These are phyloP conservation scores for Hypoxylon sp. DNA, from an alignment of 2,329 filamentous ascomycete species.

Conservation along the genomic window DNA sequence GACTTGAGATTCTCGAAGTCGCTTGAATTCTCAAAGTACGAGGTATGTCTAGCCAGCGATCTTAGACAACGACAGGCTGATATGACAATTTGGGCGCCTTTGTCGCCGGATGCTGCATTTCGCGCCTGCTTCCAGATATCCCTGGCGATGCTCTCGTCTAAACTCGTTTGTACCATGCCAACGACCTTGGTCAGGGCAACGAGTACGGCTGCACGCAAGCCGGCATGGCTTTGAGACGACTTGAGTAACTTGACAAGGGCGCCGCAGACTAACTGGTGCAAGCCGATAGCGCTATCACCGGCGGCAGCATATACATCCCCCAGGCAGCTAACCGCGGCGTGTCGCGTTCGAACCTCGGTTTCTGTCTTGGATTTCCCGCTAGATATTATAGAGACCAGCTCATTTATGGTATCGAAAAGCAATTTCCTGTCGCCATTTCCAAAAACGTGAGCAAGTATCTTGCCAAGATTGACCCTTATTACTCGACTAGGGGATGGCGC, in stretches of 20 bases:
- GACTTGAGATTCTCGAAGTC: slow-evolving; percentile 93
- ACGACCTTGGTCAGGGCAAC: slow-evolving; percentile 81
- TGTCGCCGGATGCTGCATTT: slow-evolving; percentile 82
- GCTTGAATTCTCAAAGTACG: slow-evolving; percentile 87
- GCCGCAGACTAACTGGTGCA: slow-evolving; percentile 81
- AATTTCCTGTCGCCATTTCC: slow-evolving; percentile 89
- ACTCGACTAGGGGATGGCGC: slow-evolving; percentile 88
- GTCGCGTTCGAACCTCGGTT: slow-evolving; percentile 82
- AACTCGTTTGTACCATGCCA: slow-evolving; percentile 79
- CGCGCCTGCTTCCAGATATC: slow-evolving; percentile 95
- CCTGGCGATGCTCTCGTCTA: slow-evolving; percentile 88
- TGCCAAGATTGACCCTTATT: slow-evolving; percentile 89
- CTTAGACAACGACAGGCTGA: slow-evolving; percentile 85
- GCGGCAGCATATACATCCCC: slow-evolving; percentile 93
- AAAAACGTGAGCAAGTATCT: slow-evolving; percentile 87
- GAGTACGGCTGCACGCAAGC: slow-evolving; percentile 84
- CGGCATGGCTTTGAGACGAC: slow-evolving; percentile 82
- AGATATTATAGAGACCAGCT: slow-evolving; percentile 81
- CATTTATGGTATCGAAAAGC: slow-evolving; percentile 94
- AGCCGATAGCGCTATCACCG: slow-evolving; percentile 90
- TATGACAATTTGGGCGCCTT: slow-evolving; percentile 84
- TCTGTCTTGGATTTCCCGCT: slow-evolving; percentile 82
- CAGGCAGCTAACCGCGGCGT: slow-evolving; percentile 88
- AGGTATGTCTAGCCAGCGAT: slow-evolving; percentile 77
- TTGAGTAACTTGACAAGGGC: slow-evolving; percentile 86